A percentile compares a stretch with the other conserved stretches of the same genome.
These are phyloP conservation scores for Leucocoprinus birnbaumii DNA, from an alignment of 768 basidiomycete genomes.

Conservation along the genomic window DNA sequence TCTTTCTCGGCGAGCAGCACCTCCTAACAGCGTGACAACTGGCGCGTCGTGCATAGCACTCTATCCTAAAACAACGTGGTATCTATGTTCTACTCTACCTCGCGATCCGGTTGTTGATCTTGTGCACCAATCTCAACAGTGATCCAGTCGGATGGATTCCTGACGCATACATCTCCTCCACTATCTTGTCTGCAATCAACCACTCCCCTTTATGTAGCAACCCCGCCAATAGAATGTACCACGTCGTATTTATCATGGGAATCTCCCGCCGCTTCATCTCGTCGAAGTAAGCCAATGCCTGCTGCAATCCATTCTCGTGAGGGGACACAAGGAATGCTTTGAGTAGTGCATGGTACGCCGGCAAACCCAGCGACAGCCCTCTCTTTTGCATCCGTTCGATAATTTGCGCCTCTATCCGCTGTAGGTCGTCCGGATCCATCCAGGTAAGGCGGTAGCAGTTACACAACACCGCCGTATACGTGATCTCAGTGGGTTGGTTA, in stretches of 20 bases:
- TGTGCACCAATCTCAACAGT: slow-evolving; percentile 46
- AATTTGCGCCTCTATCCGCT: slow-evolving; percentile 48
- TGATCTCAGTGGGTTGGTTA: slow-evolving; percentile 67
- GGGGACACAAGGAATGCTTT: slow-evolving; percentile 57
- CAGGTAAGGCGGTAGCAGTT: slow-evolving; percentile 65
- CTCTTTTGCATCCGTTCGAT: slow-evolving; percentile 55
- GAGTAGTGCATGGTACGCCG: slow-evolving; percentile 78
- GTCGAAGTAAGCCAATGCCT: slow-evolving; percentile 56
- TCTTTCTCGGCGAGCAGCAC: slow-evolving; percentile 47
- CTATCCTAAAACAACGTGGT: background rate
- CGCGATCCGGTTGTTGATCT: slow-evolving; percentile 35
- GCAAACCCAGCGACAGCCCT: slow-evolving; percentile 52
- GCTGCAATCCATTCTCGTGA: slow-evolving; percentile 44
- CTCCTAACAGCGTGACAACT: slow-evolving; percentile 13
- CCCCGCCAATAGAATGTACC: slow-evolving; percentile 73
- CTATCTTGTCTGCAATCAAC: slow-evolving; percentile 56
- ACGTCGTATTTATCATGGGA: slow-evolving; percentile 60
- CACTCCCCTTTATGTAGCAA: slow-evolving; percentile 56
- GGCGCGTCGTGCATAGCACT: background rate
- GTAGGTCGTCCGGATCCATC: slow-evolving; percentile 39
- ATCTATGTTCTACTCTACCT: background rate
- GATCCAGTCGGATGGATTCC: slow-evolving; percentile 43
- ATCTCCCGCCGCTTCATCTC: slow-evolving; percentile 55
- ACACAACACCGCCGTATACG: slow-evolving; percentile 78
- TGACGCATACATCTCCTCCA: slow-evolving; percentile 53